These are phyloP conservation scores for Nemania sp. DNA, from an alignment of 2,329 filamentous ascomycete species.

Conservation along the genomic window DNA sequence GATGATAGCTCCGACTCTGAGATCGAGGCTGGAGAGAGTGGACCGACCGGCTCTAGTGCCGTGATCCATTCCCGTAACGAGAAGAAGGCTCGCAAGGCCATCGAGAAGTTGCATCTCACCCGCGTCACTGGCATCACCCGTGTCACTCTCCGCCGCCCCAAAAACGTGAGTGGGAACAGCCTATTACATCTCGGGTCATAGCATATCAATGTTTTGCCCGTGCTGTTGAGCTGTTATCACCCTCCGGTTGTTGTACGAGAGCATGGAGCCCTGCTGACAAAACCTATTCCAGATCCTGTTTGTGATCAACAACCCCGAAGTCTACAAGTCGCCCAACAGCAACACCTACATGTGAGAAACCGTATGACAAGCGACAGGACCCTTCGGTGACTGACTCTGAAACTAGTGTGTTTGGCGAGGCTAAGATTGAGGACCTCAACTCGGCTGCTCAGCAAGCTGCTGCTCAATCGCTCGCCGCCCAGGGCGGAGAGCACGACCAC, in stretches of 20 bases:
- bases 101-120: slow-evolving; percentile 97
- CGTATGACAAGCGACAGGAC: background rate
- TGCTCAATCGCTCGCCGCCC: slow-evolving; percentile 88
- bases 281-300: slow-evolving; percentile 82
- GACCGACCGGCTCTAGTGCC: slow-evolving; percentile 82
- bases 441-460: slow-evolving; percentile 95
- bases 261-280: slow-evolving; percentile 2
- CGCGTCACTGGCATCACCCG: slow-evolving; percentile 96
- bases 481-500: slow-evolving; percentile 63
- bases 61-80: slow-evolving; percentile 98
- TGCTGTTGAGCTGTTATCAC: background rate
- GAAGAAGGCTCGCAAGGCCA: slow-evolving; percentile 99
- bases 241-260: slow-evolving; percentile 64
- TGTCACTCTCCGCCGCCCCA: slow-evolving; percentile 95
- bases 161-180: slow-evolving; percentile 77
- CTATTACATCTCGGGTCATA: background rate
- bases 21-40: slow-evolving; percentile 69
- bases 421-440: slow-evolving; percentile 99
- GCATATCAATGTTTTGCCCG: background rate
- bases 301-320: slow-evolving; percentile 99
- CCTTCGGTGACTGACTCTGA: slow-evolving; percentile 23
- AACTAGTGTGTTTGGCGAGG: slow-evolving; percentile 94
- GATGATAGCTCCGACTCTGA: slow-evolving; percentile 74
- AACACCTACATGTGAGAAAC: slow-evolving; percentile 97
- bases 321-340: slow-evolving; percentile 98